A percentile compares a stretch with the other conserved stretches of the same genome.
These are phyloP conservation scores for Aspergillus sp. DNA, from an alignment of 2,329 filamentous ascomycete genomes.

Conservation along the genomic window DNA sequence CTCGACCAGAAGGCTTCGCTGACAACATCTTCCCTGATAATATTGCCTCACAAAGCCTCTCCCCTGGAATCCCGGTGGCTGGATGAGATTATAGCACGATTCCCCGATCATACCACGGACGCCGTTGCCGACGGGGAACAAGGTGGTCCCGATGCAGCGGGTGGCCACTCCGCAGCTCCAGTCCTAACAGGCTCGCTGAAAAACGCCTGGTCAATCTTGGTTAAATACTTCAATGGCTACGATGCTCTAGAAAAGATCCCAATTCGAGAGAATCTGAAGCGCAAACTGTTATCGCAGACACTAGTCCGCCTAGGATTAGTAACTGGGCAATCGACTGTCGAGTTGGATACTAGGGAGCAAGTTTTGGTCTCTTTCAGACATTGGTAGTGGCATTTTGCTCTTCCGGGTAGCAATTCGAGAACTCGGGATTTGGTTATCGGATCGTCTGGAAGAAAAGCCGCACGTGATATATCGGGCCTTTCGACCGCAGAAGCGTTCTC, in stretches of 20 bases:
- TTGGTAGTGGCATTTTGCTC: slow-evolving; percentile 52
- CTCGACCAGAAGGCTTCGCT: slow-evolving; percentile 33
- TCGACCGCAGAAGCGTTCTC: slow-evolving; percentile 4
- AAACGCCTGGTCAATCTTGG: slow-evolving; percentile 69
- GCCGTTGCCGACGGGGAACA: slow-evolving; percentile 13
- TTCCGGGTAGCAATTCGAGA: not conserved
- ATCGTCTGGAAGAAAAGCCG: not conserved
- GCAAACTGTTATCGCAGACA: slow-evolving; percentile 62
- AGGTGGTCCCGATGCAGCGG: slow-evolving; percentile 12
- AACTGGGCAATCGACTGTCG: slow-evolving; percentile 44
- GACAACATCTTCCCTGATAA: slow-evolving; percentile 64
- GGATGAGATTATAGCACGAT: slow-evolving; percentile 45
- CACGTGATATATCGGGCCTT: slow-evolving; percentile 15
- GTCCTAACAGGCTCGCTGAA: slow-evolving; percentile 45
- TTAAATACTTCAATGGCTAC: slow-evolving; percentile 84
- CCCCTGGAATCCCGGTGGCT: slow-evolving; percentile 74
- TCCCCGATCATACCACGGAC: slow-evolving; percentile 29
- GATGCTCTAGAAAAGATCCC: slow-evolving; percentile 83
- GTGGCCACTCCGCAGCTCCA: slow-evolving; percentile 24
- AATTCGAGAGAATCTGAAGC: slow-evolving; percentile 80
- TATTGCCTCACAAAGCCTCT: slow-evolving; percentile 75
- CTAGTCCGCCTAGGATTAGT: slow-evolving; percentile 66
- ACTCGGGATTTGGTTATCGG: not conserved
- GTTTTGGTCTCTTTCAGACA: slow-evolving; percentile 65
- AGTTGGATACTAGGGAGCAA: slow-evolving; percentile 36